phyloP scores from a whole-genome alignment of 163 green algal species.

The Scenedesmus sp. region DNA sequence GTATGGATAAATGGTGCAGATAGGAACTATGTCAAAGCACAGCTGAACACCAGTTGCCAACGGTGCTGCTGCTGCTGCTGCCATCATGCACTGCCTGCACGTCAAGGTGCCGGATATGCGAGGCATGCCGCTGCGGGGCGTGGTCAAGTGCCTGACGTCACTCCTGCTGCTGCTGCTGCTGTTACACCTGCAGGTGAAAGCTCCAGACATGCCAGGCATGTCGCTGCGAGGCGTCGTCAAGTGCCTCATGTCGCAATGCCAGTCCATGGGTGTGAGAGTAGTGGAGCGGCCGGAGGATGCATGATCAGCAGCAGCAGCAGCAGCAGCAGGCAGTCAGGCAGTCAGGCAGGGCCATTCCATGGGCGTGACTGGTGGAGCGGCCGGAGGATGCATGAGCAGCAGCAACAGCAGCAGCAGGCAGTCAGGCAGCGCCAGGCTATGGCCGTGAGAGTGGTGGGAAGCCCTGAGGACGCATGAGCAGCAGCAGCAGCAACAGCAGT shows the following conservation, averaged over 20 bases:
- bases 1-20: too few species aligned
- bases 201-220: conserved; percentile 77
- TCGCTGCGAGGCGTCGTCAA: conserved; percentile 78
- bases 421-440: too few species aligned
- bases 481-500: too few species aligned
- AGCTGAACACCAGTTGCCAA: not conserved
- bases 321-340: not conserved
- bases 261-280: conserved; percentile 90
- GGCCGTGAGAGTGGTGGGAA: too few species aligned
- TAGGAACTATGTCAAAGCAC: too few species aligned
- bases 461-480: too few species aligned
- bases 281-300: conserved; percentile 76
- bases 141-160: conserved; percentile 84
- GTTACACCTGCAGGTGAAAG: conserved; percentile 70
- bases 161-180: conserved; percentile 28
- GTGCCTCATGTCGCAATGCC: conserved; percentile 81
- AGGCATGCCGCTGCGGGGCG: conserved; percentile 72
- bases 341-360: too few species aligned
- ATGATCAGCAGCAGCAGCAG: not conserved
- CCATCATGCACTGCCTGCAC: not conserved
- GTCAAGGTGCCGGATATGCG: conserved; percentile 84
- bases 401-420: too few species aligned
- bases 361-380: not conserved
- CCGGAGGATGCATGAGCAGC: not conserved
- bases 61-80: not conserved